These are phyloP conservation scores for Aureobasidium sp. DNA, from an alignment of 2,329 filamentous ascomycete genomes.

Conservation along the genomic window DNA sequence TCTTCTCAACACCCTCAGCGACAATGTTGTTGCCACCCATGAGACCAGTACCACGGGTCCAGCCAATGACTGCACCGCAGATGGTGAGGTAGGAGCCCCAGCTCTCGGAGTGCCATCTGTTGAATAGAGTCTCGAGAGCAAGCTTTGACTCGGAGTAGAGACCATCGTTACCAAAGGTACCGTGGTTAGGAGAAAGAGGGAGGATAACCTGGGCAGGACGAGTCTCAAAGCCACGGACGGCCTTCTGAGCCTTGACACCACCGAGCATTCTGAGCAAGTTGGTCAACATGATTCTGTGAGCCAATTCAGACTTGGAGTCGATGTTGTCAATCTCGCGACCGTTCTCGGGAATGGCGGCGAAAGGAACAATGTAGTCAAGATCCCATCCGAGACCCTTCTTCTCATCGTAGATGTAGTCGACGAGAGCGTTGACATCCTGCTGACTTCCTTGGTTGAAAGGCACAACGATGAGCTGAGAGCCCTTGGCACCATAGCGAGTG, in stretches of 20 bases:
- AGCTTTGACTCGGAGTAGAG: slow-evolving; percentile 98
- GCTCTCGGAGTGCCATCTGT: slow-evolving; percentile 94
- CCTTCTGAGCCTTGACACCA: slow-evolving; percentile 83
- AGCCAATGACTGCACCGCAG: slow-evolving; percentile 95
- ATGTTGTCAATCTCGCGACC: slow-evolving; percentile 95
- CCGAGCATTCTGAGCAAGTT: slow-evolving; percentile 90
- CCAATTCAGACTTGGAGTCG: slow-evolving; percentile 94
- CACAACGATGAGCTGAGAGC: slow-evolving; percentile 93
- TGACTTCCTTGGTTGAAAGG: slow-evolving; percentile 99
- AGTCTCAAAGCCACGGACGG: slow-evolving; percentile 80
- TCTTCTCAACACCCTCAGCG: slow-evolving; percentile 91
- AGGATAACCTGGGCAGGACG: slow-evolving; percentile 94
- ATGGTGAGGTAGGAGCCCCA: slow-evolving; percentile 98
- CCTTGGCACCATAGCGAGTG: slow-evolving; percentile 82
- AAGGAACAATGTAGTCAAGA: slow-evolving; percentile 89
- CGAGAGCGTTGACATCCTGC: slow-evolving; percentile 87
- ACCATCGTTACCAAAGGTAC: slow-evolving; percentile 95
- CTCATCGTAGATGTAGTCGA: slow-evolving; percentile 92
- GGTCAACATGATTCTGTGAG: slow-evolving; percentile 97
- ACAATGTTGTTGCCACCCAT: slow-evolving; percentile 98
- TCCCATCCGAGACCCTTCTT: slow-evolving; percentile 98
- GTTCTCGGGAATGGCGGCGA: slow-evolving; percentile 95
- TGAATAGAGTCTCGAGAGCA: slow-evolving; percentile 93
- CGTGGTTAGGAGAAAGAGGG: slow-evolving; percentile 93
- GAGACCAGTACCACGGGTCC: slow-evolving; percentile 95